phyloP scores from a whole-genome alignment of 495 filamentous ascomycete genomes.

The Lentithecium fluviatile region DNA sequence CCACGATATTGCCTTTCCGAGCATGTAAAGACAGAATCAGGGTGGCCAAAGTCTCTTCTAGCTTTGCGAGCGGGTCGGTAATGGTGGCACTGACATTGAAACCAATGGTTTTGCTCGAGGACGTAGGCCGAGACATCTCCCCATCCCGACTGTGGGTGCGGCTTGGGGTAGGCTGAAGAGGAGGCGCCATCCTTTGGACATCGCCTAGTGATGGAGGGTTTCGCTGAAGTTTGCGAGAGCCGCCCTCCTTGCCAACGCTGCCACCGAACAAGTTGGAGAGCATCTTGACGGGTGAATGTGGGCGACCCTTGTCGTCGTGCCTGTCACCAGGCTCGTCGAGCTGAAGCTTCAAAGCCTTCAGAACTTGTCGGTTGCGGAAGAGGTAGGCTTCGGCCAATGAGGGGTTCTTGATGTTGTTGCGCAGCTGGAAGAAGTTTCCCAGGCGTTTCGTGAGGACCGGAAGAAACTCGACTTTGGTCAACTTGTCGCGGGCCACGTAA shows the following conservation, averaged over 20 bases:
- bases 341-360: conserved; percentile 66
- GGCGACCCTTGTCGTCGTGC: conserved; percentile 60
- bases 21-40: conserved; percentile 80
- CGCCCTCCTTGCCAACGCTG: conserved; percentile 37
- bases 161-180: conserved; percentile 24
- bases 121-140: conserved; percentile 35
- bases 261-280: conserved; percentile 76
- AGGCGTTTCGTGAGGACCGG: conserved; percentile 68
- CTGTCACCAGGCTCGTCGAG: conserved; percentile 53
- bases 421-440: conserved; percentile 62
- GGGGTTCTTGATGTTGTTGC: conserved; percentile 67
- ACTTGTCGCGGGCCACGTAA: conserved; percentile 62
- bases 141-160: conserved; percentile 36
- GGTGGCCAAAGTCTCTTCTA: conserved; percentile 84
- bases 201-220: conserved; percentile 37
- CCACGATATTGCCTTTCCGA: conserved; percentile 82
- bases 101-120: conserved; percentile 30
- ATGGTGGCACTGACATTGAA: conserved; percentile 35
- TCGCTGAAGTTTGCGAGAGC: conserved; percentile 33
- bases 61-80: conserved; percentile 59
- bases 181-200: conserved; percentile 40
- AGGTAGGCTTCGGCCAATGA: conserved; percentile 63
- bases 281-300: conserved; percentile 84
- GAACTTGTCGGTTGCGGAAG: conserved; percentile 67
- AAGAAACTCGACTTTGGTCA: conserved; percentile 65